A percentile compares a stretch with the other conserved stretches of the same genome.
Conservation (phyloP, 202 grass and related monocot genomes). For the Panicum hallii region DNA sequence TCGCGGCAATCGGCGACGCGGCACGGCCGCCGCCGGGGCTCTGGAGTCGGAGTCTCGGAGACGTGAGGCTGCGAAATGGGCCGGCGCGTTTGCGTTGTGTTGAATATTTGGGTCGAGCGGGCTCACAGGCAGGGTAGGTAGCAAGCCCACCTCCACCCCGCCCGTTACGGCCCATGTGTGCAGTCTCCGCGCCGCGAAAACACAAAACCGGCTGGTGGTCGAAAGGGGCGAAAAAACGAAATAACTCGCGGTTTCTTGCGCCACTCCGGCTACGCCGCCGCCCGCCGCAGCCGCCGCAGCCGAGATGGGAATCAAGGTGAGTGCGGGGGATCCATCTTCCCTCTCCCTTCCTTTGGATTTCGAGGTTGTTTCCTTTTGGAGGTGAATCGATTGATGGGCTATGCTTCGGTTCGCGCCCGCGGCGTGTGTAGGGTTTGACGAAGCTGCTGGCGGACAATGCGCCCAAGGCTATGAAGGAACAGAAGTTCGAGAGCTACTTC, state of each 20-base stretch:
- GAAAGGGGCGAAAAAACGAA: neutral
- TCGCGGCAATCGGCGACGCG: neutral
- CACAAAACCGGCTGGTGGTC: neutral
- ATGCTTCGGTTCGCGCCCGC: neutral
- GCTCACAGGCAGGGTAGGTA: neutral
- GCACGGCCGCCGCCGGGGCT: constrained; percentile 3
- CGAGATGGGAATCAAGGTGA: constrained; percentile 66
- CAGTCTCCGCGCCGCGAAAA: constrained; percentile 6
- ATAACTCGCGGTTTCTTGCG: constrained; percentile 36
- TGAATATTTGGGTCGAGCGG: neutral
- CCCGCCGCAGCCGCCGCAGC: constrained; percentile 24
- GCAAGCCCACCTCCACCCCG: neutral
- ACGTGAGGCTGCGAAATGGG: neutral
- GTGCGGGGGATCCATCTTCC: neutral
- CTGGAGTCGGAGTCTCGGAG: neutral
- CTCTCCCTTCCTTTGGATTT: neutral
- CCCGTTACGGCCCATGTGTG: neutral
- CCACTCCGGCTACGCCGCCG: constrained; percentile 30
- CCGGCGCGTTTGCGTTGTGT: neutral
- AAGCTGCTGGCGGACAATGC: constrained; percentile 95
- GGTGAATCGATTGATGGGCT: constrained; percentile 29
- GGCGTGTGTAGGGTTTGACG: constrained; percentile 82
- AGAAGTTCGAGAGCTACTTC: constrained; percentile 98
- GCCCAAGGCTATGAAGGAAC: constrained; percentile 90
- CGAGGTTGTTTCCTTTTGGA: neutral